These are phyloP conservation scores for Myxozyma sirexii DNA, from an alignment of 805 yeast species.

Conservation along the genomic window DNA sequence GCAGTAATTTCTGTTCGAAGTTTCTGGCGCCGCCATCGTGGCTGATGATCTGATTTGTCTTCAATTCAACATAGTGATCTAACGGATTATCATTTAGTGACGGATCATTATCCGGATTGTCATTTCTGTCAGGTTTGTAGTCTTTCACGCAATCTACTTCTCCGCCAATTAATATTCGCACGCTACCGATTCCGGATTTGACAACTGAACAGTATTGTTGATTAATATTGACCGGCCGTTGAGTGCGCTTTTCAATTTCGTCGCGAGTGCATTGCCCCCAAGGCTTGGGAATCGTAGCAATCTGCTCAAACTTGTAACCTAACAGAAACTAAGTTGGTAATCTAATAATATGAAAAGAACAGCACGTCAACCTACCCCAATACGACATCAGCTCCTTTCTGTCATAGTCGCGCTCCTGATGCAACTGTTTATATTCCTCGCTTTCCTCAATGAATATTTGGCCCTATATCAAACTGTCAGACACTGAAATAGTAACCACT, in stretches of 20 bases:
- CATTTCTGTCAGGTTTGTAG: constrained; percentile 57
- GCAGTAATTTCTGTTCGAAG: constrained; percentile 76
- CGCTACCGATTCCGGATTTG: constrained; percentile 77
- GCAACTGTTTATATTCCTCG: constrained; percentile 38
- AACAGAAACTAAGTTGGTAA: constrained; percentile 44
- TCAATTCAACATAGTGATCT: constrained; percentile 80
- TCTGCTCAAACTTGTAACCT: constrained; percentile 84
- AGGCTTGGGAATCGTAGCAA: constrained; percentile 75
- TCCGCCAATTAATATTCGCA: constrained; percentile 73
- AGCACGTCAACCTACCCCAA: constrained; percentile 36
- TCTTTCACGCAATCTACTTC: constrained; percentile 93
- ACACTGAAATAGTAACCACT: no score
- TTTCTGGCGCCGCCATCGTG: constrained; percentile 59
- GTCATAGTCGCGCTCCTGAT: constrained; percentile 31
- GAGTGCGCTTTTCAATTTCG: constrained; percentile 66
- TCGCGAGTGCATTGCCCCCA: constrained; percentile 69
- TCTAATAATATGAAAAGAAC: no score
- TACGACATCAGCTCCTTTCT: constrained; percentile 40
- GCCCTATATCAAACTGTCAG: no score
- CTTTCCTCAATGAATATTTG: constrained; percentile 50
- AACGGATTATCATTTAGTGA: constrained; percentile 49
- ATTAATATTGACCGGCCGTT: constrained; percentile 63
- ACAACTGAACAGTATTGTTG: constrained; percentile 84
- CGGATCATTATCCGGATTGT: constrained; percentile 33
- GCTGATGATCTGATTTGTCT: constrained; percentile 63